Evolutionary conservation across 2,329 filamentous ascomycete genomes (phyloP).

Genomic region (Aspergillus pseudonomiae): DNA sequence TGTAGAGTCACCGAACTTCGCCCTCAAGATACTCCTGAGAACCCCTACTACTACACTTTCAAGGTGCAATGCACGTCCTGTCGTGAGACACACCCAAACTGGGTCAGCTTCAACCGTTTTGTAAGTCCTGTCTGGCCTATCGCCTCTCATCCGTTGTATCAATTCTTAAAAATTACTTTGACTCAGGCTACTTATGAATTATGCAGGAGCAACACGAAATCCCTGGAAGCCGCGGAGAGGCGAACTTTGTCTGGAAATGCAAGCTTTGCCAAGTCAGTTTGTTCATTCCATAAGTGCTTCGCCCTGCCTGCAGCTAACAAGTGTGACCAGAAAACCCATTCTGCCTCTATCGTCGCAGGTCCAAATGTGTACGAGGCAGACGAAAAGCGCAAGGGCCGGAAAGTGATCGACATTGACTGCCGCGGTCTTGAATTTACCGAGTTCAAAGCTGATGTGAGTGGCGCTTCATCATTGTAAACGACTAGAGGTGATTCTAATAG

Average conservation of each 20-base stretch:
- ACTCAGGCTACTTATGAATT: conserved; percentile 3
- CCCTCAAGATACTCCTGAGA: conserved; percentile 77
- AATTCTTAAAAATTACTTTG: not conserved
- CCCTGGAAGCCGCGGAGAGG: conserved; percentile 89
- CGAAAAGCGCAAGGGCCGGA: conserved; percentile 67
- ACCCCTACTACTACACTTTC: conserved; percentile 96
- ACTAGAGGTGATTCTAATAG: not conserved
- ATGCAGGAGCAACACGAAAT: conserved; percentile 82
- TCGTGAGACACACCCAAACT: conserved; percentile 85
- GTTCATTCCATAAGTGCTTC: not conserved
- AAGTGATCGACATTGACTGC: conserved; percentile 89
- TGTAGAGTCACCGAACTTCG: conserved; percentile 84
- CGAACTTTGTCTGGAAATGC: conserved; percentile 99
- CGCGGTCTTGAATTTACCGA: conserved; percentile 89
- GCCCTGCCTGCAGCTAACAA: not conserved
- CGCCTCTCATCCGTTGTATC: not conserved
- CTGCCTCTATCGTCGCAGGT: conserved; percentile 76
- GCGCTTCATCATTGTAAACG: not conserved
- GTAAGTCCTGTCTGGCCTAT: conserved; percentile 55
- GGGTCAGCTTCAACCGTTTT: conserved; percentile 83
- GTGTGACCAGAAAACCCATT: conserved; percentile 48
- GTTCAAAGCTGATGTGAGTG: conserved; percentile 81
- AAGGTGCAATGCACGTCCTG: conserved; percentile 98
- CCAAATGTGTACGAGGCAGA: conserved; percentile 66
- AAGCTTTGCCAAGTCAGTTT: conserved; percentile 86